phyloP scores from a whole-genome alignment of 805 yeast species.

The Saturnispora zaruensis region DNA sequence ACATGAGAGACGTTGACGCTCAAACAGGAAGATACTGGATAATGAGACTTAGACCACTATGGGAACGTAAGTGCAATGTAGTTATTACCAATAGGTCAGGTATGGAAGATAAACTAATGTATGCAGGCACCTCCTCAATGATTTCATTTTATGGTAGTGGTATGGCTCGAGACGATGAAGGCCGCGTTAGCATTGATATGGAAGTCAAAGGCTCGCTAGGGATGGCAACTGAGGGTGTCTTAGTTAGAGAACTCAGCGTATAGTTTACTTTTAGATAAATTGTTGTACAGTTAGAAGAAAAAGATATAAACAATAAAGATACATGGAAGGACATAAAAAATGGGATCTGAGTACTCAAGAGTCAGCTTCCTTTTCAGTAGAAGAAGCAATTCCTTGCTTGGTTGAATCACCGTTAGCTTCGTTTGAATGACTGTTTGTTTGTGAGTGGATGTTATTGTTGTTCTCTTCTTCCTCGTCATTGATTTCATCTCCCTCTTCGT shows the following conservation, averaged over 20 bases:
- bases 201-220: slow-evolving; percentile 48
- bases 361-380: neutral
- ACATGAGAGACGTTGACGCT: slow-evolving; percentile 16
- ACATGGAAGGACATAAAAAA: neutral
- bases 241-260: slow-evolving; percentile 43
- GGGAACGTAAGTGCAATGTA: slow-evolving; percentile 26
- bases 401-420: neutral
- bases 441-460: neutral
- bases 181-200: slow-evolving; percentile 32
- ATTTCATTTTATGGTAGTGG: slow-evolving; percentile 42
- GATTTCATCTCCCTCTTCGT: neutral
- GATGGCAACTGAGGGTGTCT: slow-evolving; percentile 56
- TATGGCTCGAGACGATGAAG: slow-evolving; percentile 18
- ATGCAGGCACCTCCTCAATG: slow-evolving; percentile 59
- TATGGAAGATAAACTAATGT: slow-evolving; percentile 57
- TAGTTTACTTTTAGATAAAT: neutral
- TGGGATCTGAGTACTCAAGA: neutral
- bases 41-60: slow-evolving; percentile 39
- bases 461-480: neutral
- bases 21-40: slow-evolving; percentile 53
- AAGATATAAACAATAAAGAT: neutral
- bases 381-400: neutral
- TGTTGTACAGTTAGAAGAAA: neutral
- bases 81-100: slow-evolving; percentile 70
- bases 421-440: neutral